phyloP scores from a whole-genome alignment of 345 rosid species.

The Eucalyptus regnans region DNA sequence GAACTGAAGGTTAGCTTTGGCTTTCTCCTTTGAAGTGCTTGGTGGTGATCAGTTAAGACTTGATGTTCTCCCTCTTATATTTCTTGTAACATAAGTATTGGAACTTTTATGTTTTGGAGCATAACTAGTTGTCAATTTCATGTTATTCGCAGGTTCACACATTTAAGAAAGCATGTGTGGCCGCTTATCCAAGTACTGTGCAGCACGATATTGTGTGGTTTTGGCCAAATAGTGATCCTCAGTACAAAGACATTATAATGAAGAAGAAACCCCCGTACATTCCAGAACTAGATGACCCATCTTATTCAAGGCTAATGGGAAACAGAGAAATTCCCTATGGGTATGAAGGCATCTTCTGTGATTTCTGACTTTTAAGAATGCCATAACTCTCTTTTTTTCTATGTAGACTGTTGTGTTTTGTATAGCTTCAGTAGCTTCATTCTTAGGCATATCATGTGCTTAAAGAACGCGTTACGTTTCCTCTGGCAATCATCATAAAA shows the following conservation, averaged over 20 bases:
- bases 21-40: neutral
- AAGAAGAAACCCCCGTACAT: slow-evolving; percentile 67
- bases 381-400: neutral
- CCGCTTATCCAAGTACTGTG: slow-evolving; percentile 59
- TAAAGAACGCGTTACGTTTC: neutral
- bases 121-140: neutral
- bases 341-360: slow-evolving; percentile 9
- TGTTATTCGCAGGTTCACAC: slow-evolving; percentile 39
- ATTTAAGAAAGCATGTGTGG: slow-evolving; percentile 66
- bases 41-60: neutral
- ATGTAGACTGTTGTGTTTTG: neutral
- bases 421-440: neutral
- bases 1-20: neutral
- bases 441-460: neutral
- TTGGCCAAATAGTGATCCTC: slow-evolving; percentile 84
- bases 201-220: slow-evolving; percentile 85
- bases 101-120: neutral
- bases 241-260: slow-evolving; percentile 43
- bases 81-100: neutral
- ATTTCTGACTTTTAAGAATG: neutral
- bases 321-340: slow-evolving; percentile 83
- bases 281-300: slow-evolving; percentile 71
- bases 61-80: neutral
- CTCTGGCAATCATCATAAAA: neutral
- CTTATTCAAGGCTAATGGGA: slow-evolving; percentile 43